phyloP scores from a whole-genome alignment of 2,329 filamentous ascomycete species.

The Penicillium freii region DNA sequence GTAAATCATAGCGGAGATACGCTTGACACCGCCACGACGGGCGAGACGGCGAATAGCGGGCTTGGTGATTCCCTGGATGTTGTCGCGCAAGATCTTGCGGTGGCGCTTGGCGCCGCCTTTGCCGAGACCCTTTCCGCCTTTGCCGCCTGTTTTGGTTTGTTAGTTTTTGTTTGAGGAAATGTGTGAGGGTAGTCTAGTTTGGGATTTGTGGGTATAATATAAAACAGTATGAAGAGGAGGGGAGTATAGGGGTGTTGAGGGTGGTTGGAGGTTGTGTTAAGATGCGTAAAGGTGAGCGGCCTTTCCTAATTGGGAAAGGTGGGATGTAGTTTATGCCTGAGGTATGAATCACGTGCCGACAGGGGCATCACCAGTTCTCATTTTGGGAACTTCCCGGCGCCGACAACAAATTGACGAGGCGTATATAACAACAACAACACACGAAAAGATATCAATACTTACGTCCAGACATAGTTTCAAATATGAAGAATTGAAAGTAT shows the following conservation, averaged over 20 bases:
- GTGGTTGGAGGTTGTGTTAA: constrained; percentile 10
- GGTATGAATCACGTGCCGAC: constrained; percentile 28
- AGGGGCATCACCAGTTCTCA: constrained; percentile 20
- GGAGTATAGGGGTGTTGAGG: not conserved
- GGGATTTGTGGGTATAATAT: no score
- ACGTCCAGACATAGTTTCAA: constrained; percentile 43
- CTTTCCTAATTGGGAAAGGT: constrained; percentile 13
- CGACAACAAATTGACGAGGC: not conserved
- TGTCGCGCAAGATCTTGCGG: constrained; percentile 99
- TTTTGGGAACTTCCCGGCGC: constrained; percentile 2
- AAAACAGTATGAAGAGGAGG: not conserved
- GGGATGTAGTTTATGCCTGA: constrained; percentile 15
- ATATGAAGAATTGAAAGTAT: constrained; percentile 13
- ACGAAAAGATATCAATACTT: constrained; percentile 25
- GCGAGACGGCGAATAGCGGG: constrained; percentile 97
- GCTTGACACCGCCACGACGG: constrained; percentile 99
- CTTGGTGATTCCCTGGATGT: constrained; percentile 99
- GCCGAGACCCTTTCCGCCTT: constrained; percentile 96
- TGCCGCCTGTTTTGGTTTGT: constrained; percentile 64
- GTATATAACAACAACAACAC: not conserved
- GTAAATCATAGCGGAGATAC: constrained; percentile 96
- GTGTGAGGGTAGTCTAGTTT: no score
- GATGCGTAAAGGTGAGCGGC: not conserved
- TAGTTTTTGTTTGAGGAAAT: constrained; percentile 10
- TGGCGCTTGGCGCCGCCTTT: constrained; percentile 99